These are phyloP conservation scores for Macrocybe gigantea DNA, from an alignment of 768 basidiomycete species.

Conservation along the genomic window DNA sequence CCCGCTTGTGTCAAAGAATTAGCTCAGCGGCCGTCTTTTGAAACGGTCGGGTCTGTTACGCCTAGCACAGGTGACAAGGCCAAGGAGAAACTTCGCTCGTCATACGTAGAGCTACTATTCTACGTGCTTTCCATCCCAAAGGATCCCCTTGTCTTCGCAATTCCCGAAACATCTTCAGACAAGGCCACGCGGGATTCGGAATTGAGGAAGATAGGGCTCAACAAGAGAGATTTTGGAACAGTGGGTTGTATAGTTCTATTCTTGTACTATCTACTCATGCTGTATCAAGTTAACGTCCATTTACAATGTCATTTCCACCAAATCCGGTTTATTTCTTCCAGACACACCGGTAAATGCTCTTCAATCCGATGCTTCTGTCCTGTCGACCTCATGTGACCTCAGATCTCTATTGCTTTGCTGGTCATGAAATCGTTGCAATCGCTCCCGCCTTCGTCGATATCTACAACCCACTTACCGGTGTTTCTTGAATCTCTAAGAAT, in stretches of 20 bases:
- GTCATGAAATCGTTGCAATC: conserved; percentile 42
- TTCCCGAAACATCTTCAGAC: conserved; percentile 10
- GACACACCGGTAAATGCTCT: conserved; percentile 24
- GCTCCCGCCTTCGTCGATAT: conserved; percentile 40
- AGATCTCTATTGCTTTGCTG: conserved; percentile 54
- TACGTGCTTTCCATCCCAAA: conserved; percentile 27
- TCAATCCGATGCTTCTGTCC: background rate
- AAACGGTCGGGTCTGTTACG: conserved; percentile 5
- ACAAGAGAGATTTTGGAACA: conserved; percentile 49
- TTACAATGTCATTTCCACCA: conserved; percentile 26
- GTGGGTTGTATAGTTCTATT: conserved; percentile 30
- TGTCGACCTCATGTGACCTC: background rate
- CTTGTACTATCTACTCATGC: conserved; percentile 1
- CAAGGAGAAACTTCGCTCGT: conserved; percentile 5
- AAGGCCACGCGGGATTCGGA: conserved; percentile 26
- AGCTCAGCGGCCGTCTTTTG: conserved; percentile 24
- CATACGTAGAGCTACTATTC: conserved; percentile 38
- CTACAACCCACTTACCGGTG: conserved; percentile 23
- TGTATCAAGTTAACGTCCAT: conserved; percentile 27
- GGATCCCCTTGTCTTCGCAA: conserved; percentile 47
- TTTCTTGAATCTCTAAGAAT: conserved; percentile 26
- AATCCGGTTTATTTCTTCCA: conserved; percentile 29
- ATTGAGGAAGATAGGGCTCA: conserved; percentile 46
- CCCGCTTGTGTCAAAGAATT: conserved; percentile 49
- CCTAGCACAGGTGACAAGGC: conserved; percentile 6